phyloP scores from a whole-genome alignment of 352 stramenopile species.

The Phytophthora capsici region DNA sequence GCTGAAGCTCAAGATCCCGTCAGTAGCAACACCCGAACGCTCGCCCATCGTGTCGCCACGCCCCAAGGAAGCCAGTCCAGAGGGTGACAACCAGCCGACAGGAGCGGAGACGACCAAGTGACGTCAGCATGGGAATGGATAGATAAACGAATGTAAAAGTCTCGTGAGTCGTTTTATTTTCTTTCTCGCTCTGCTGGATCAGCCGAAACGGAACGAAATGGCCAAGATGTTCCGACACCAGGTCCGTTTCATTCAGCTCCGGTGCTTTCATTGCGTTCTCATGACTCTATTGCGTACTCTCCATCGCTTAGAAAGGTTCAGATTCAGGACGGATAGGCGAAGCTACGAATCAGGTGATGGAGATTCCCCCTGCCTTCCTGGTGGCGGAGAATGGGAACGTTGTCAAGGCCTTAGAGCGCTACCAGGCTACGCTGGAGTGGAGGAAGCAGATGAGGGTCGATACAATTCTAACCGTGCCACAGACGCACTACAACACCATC shows the following conservation, averaged over 20 bases:
- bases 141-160: constrained; percentile 34
- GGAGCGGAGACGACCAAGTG: constrained; percentile 18
- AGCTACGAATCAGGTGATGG: constrained; percentile 25
- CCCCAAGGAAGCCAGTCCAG: constrained; percentile 31
- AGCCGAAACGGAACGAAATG: constrained; percentile 4
- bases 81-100: constrained; percentile 25
- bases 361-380: constrained; percentile 59
- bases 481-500: constrained; percentile 71
- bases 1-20: constrained; percentile 33
- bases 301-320: constrained; percentile 31
- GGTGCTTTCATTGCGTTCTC: constrained; percentile 11
- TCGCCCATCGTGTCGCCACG: constrained; percentile 33
- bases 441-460: constrained; percentile 76
- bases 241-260: constrained; percentile 10
- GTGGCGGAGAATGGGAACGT: constrained; percentile 70
- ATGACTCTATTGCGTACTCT: constrained; percentile 15
- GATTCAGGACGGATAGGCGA: constrained; percentile 21
- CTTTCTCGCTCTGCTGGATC: constrained; percentile 12
- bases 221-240: constrained; percentile 13
- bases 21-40: constrained; percentile 16
- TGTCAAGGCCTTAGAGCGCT: constrained; percentile 60
- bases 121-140: constrained; percentile 13
- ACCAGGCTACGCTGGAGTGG: constrained; percentile 77
- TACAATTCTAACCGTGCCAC: constrained; percentile 57
- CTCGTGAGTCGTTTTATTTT: constrained; percentile 16